Percentiles rank a stretch among this genome's conserved stretches.
Evolutionary conservation across 169 alveolate genomes (phyloP).

Genomic region (Plasmodium billcollinsi): DNA sequence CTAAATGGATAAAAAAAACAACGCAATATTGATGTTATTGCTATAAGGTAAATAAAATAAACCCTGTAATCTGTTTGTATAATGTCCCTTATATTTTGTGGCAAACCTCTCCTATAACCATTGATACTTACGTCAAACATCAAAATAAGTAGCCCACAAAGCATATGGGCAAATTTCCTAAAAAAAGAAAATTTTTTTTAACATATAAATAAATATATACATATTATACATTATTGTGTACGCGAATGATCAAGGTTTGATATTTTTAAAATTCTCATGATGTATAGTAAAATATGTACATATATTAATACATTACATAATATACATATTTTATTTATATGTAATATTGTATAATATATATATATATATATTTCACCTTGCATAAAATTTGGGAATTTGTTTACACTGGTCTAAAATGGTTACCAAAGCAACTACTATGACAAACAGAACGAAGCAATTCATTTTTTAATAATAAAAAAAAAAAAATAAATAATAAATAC

Average conservation of each 20-base stretch:
- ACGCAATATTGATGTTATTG: constrained; percentile 18
- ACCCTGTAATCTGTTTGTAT: constrained; percentile 11
- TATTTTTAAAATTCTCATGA: no score
- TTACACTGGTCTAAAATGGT: constrained; percentile 33
- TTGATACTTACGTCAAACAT: constrained; percentile 34
- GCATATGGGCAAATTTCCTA: constrained; percentile 58
- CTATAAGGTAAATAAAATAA: constrained; percentile 24
- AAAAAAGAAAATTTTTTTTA: neutral
- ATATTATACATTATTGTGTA: no score
- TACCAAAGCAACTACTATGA: constrained; percentile 27
- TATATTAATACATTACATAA: no score
- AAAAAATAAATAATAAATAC: neutral
- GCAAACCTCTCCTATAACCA: constrained; percentile 3
- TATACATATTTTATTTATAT: no score
- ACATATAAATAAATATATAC: no score
- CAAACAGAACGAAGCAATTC: constrained; percentile 20
- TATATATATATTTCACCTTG: constrained; percentile 17
- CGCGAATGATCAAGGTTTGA: no score
- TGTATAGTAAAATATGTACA: no score
- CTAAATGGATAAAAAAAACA: constrained; percentile 61
- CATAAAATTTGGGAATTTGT: constrained; percentile 45
- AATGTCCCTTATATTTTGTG: neutral
- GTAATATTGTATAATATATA: no score
- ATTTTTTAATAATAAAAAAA: constrained; percentile 9
- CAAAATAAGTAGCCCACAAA: constrained; percentile 53